Conservation (phyloP, 2,329 filamentous ascomycete species). For the Plectosphaerella sp. region DNA sequence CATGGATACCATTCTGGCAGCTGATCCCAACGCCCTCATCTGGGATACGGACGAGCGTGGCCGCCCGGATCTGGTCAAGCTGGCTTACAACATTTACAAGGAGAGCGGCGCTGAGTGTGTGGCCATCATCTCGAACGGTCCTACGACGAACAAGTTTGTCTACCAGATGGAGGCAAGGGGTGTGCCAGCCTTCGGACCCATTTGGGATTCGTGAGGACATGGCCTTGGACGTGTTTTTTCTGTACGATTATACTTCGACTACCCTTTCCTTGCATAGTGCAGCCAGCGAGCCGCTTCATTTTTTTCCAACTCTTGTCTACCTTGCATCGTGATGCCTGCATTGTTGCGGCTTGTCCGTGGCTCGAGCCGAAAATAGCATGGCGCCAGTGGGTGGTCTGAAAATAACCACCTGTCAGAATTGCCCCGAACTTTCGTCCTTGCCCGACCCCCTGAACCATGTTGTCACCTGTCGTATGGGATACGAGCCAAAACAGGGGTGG, state of each 20-base stretch:
- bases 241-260: background rate
- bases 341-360: no score
- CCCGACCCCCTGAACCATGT: no score
- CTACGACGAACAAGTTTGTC: slow-evolving; percentile 62
- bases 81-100: slow-evolving; percentile 48
- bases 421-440: no score
- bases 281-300: no score
- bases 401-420: no score
- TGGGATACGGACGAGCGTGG: slow-evolving; percentile 59
- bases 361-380: no score
- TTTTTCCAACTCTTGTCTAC: no score
- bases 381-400: no score
- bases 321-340: no score
- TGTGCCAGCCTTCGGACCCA: slow-evolving; percentile 65
- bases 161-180: slow-evolving; percentile 64
- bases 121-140: slow-evolving; percentile 68
- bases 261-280: background rate
- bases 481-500: no score
- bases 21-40: slow-evolving; percentile 60
- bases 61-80: slow-evolving; percentile 49
- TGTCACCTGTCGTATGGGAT: no score
- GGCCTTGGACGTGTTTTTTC: background rate
- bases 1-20: slow-evolving; percentile 48
- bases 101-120: slow-evolving; percentile 62
- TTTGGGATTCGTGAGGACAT: slow-evolving; percentile 54